Evolutionary conservation across 192 early-diverging fungal species (phyloP).

Genomic region (Phlyctochytrium arcticum): DNA sequence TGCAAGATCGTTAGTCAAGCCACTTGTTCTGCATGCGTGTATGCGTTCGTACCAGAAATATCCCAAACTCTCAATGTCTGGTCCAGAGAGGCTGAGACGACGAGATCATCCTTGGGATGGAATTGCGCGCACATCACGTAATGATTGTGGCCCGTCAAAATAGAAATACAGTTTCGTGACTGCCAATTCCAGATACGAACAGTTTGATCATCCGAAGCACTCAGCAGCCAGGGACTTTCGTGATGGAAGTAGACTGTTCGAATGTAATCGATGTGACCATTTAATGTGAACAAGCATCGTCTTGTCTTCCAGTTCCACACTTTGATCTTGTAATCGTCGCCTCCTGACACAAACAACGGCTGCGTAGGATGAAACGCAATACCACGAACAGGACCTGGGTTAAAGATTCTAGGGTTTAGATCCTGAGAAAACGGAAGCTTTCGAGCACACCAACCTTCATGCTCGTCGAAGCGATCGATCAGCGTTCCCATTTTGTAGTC

Average conservation of each 20-base stretch:
- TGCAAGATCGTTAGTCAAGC: not conserved
- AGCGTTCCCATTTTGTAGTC: constrained; percentile 99
- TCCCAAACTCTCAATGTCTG: constrained; percentile 99
- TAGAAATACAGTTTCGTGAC: constrained; percentile 93
- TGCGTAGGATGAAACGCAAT: constrained; percentile 95
- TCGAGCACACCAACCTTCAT: constrained; percentile 72
- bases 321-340: constrained; percentile 99
- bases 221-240: constrained; percentile 98
- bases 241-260: constrained; percentile 96
- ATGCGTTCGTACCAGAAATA: constrained; percentile 65
- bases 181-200: constrained; percentile 99
- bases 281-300: constrained; percentile 93
- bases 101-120: constrained; percentile 95
- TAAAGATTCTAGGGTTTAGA: not conserved
- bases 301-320: constrained; percentile 99
- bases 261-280: constrained; percentile 97
- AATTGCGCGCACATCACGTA: constrained; percentile 99
- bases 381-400: constrained; percentile 89
- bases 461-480: constrained; percentile 97
- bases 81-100: constrained; percentile 94
- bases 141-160: constrained; percentile 97
- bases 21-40: not conserved
- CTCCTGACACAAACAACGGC: constrained; percentile 95
- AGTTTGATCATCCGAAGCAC: constrained; percentile 96
- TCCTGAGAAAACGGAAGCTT: not conserved